phyloP scores from a whole-genome alignment of 176 grass and related monocot genomes.

The Pontederia crassipes region DNA sequence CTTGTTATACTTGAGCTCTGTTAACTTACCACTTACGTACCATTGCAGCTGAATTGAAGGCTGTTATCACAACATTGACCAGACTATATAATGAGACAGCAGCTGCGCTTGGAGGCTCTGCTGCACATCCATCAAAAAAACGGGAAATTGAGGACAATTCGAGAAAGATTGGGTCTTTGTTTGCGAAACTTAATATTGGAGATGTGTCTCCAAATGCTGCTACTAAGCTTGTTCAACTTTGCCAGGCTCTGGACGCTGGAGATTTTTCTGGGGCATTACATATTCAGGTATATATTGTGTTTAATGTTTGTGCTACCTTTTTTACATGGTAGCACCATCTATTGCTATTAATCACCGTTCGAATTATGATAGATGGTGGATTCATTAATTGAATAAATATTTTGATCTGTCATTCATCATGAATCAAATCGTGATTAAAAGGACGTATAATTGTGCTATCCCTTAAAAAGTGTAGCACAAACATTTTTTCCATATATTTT shows the following conservation, averaged over 20 bases:
- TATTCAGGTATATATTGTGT: conserved; percentile 46
- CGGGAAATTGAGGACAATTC: conserved; percentile 96
- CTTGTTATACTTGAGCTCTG: conserved; percentile 15
- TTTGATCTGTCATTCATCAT: too few species aligned
- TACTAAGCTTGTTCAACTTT: conserved; percentile 78
- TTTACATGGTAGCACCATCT: too few species aligned
- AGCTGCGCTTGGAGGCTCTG: conserved; percentile 62
- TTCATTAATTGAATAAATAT: too few species aligned
- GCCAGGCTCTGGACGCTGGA: conserved; percentile 57
- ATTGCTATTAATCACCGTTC: too few species aligned
- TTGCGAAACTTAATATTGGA: conserved; percentile 76
- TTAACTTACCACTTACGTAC: conserved; percentile 5
- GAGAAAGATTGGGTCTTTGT: conserved; percentile 85
- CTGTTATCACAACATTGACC: conserved; percentile 67
- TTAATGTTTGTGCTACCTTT: background rate
- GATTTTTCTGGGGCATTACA: conserved; percentile 81
- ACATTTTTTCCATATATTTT: too few species aligned
- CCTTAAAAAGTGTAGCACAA: too few species aligned
- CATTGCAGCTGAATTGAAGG: conserved; percentile 74
- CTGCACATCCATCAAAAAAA: conserved; percentile 57
- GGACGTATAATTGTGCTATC: too few species aligned
- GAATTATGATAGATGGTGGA: too few species aligned
- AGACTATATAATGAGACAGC: conserved; percentile 83
- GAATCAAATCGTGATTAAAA: too few species aligned
- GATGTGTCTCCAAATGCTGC: conserved; percentile 90